Evolutionary conservation across 441 rosid species (phyloP).

Genomic region (Euphorbia celastroides): DNA sequence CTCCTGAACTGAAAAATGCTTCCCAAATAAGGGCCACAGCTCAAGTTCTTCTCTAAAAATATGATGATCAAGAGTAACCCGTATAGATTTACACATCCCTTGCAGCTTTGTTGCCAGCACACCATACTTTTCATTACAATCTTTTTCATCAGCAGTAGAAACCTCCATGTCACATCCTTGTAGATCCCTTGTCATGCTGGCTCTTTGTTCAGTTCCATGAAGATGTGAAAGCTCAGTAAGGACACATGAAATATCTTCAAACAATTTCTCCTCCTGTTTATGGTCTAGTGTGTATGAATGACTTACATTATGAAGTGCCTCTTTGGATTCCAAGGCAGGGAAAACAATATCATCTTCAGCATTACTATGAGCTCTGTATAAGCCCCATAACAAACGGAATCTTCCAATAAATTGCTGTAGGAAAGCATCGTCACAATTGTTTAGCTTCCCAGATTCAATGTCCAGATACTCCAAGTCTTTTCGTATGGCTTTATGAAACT

Average conservation of each 20-base stretch:
- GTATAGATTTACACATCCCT: constrained; percentile 58
- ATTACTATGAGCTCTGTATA: constrained; percentile 69
- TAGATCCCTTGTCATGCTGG: constrained; percentile 15
- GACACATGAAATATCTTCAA: constrained; percentile 50
- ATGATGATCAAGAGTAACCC: constrained; percentile 60
- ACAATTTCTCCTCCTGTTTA: constrained; percentile 55
- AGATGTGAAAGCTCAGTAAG: constrained; percentile 44
- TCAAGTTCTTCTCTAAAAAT: constrained; percentile 57
- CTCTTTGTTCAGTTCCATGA: constrained; percentile 27
- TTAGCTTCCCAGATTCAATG: constrained; percentile 53
- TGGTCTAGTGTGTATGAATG: constrained; percentile 71
- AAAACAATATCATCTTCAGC: constrained; percentile 77
- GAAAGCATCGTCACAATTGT: constrained; percentile 39
- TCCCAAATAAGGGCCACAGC: constrained; percentile 61
- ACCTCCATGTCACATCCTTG: constrained; percentile 12
- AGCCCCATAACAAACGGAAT: constrained; percentile 58
- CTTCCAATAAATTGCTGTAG: constrained; percentile 63
- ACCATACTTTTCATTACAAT: constrained; percentile 31
- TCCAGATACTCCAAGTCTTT: constrained; percentile 69
- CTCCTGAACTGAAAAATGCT: constrained; percentile 54
- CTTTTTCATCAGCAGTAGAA: constrained; percentile 20
- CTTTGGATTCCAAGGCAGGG: constrained; percentile 68
- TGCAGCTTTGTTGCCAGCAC: constrained; percentile 57
- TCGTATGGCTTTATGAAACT: constrained; percentile 65
- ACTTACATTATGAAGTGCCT: constrained; percentile 68